phyloP scores from a whole-genome alignment of 495 filamentous ascomycete genomes.

The Aspergillus hancockii region DNA sequence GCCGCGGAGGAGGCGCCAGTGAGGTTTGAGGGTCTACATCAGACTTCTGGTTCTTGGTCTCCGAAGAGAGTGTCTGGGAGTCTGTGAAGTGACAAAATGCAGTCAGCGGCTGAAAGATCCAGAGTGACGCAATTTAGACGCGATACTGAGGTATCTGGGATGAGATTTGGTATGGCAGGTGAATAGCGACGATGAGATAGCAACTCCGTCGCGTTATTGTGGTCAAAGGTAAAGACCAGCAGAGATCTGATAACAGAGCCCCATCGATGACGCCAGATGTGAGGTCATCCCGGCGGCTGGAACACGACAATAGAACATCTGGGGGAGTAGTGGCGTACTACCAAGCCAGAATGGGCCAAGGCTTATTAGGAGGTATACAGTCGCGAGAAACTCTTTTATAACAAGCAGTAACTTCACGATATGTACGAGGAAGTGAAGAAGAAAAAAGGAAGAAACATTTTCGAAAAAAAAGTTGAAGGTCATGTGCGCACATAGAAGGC shows the following conservation, averaged over 20 bases:
- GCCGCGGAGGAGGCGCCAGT: conserved; percentile 80
- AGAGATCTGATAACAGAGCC: conserved; percentile 23
- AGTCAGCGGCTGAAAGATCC: conserved; percentile 26
- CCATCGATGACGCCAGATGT: conserved; percentile 46
- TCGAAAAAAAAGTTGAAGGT: conserved; percentile 13
- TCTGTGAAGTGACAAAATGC: conserved; percentile 33
- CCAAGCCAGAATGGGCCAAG: conserved; percentile 33
- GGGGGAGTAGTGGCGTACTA: conserved; percentile 38
- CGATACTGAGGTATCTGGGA: conserved; percentile 30
- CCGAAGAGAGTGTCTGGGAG: conserved; percentile 41
- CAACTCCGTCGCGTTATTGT: neutral
- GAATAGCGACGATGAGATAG: neutral
- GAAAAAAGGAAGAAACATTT: conserved; percentile 2
- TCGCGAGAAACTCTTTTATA: neutral
- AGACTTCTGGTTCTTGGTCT: conserved; percentile 44
- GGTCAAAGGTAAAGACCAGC: neutral
- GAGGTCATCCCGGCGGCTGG: conserved; percentile 48
- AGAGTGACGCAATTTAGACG: conserved; percentile 18
- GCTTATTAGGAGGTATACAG: conserved; percentile 10
- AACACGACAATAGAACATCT: conserved; percentile 33
- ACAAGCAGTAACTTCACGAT: neutral
- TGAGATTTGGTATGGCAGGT: conserved; percentile 8
- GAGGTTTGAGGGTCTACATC: conserved; percentile 47
- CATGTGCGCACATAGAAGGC: conserved; percentile 17
- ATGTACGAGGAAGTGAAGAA: neutral